Conservation (phyloP, 345 rosid genomes). For the Pugionium cornutum region DNA sequence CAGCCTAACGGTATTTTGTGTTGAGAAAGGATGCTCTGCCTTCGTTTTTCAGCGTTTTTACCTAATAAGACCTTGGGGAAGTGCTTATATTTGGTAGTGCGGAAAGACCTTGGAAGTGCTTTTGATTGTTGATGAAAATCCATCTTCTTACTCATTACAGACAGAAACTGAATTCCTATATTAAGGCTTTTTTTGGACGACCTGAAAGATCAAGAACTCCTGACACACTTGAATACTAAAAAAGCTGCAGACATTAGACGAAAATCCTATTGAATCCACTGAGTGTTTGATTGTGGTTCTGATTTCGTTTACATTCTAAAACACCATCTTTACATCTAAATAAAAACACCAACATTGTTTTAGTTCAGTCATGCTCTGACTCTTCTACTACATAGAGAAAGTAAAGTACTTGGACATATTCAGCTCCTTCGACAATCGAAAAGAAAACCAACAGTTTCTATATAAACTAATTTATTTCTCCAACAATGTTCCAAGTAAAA, state of each 20-base stretch:
- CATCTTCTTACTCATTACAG: constrained; percentile 62
- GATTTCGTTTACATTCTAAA: neutral
- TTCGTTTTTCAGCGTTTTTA: constrained; percentile 34
- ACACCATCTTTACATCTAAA: neutral
- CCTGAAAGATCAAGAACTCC: constrained; percentile 53
- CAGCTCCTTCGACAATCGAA: neutral
- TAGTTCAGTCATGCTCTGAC: neutral
- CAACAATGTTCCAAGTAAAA: neutral
- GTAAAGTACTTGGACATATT: neutral
- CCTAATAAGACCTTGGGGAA: constrained; percentile 1
- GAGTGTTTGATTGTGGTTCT: neutral
- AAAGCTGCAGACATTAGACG: neutral
- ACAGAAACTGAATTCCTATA: constrained; percentile 83
- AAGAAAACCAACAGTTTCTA: neutral
- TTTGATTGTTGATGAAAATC: constrained; percentile 86
- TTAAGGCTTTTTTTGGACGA: constrained; percentile 57
- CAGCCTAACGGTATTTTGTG: constrained; percentile 25
- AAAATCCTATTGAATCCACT: neutral
- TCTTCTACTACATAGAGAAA: neutral
- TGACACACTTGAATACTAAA: constrained; percentile 40
- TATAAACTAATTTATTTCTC: neutral
- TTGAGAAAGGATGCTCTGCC: constrained; percentile 24
- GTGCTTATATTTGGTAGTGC: constrained; percentile 56
- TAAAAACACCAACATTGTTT: neutral
- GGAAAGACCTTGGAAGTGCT: constrained; percentile 55